These are phyloP conservation scores for Metroxylon sagu DNA, from an alignment of 176 grass and related monocot species.

Conservation along the genomic window DNA sequence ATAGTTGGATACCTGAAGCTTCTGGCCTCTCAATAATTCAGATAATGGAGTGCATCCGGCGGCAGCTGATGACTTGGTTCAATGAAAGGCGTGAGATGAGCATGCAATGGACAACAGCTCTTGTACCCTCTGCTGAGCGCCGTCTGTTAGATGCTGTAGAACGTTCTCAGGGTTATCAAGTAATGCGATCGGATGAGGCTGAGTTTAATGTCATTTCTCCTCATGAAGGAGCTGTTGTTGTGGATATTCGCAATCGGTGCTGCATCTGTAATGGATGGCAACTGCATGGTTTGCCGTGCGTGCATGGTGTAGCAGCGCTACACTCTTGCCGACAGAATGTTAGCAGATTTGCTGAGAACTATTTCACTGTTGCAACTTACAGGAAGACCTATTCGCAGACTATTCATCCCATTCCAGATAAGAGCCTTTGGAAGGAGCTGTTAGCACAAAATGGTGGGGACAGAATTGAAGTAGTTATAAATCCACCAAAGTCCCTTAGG, in stretches of 20 bases:
- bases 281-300: conserved; percentile 71
- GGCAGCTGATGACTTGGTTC: conserved; percentile 96
- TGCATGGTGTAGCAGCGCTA: conserved; percentile 86
- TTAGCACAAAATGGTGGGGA: conserved; percentile 24
- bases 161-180: conserved; percentile 70
- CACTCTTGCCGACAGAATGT: conserved; percentile 93
- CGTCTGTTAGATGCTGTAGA: conserved; percentile 83
- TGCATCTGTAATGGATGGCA: conserved; percentile 90
- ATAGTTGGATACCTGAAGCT: conserved; percentile 78
- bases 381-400: conserved; percentile 92
- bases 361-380: conserved; percentile 71
- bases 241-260: conserved; percentile 84
- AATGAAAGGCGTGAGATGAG: conserved; percentile 81
- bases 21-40: conserved; percentile 78
- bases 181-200: conserved; percentile 67
- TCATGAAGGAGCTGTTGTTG: conserved; percentile 64
- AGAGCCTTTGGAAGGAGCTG: conserved; percentile 58
- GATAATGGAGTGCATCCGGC: conserved; percentile 89
- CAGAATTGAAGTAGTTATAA: conserved; percentile 42
- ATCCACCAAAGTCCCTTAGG: conserved; percentile 70
- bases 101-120: conserved; percentile 85
- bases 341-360: conserved; percentile 86
- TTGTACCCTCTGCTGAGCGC: conserved; percentile 55
- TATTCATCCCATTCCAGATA: conserved; percentile 94
- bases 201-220: conserved; percentile 82